Evolutionary conservation across 176 grass and related monocot species (phyloP), one percentile per base, ranked within the genome.

Genomic region (Bolboschoenus planiculmis): DNA sequence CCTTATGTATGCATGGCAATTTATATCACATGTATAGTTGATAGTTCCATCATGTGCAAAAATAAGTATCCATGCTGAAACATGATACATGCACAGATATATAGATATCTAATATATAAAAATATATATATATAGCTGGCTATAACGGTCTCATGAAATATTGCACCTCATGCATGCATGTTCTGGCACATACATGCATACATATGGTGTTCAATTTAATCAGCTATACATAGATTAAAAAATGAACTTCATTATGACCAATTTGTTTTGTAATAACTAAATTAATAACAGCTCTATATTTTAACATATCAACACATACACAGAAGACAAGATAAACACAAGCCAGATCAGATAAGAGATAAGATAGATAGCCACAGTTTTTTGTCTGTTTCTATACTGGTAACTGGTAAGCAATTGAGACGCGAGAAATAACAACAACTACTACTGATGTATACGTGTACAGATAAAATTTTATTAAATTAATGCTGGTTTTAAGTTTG

Each of bases 391-490:
- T 76, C 11, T 76, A 31, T 44, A 72, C 8, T 31, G n/a, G n/a
- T 16, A 24, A n/a, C 0, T 8, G 18, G 43, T 31, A 50, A 30
- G 24, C 44, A 51, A 31, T 76, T 44, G 23, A 76, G 14, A 74
- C 5, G 6, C 30, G 23, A 76, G 13, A 74, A 11, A 35, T 34
- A 35, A 29, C 13, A 24, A 43, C 26, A 51, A 48, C 24, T 10
- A 51, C 24, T 46, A n/a, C 39, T 76, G 44, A 76, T 76, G 72
- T n/a, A 26, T 76, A 74, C 40, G 44, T 76, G 72, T 76, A 75
- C 10, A 75, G 44, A 51, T 50, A 50, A 51, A 31, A 18, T 15
- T n/a, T n/a, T 18, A 53, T 10, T 10, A 8, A 48, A 48, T 1
- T 48, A 48, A 53, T n/a, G 6, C 13, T 24, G 42, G 36, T 72